Evolutionary conservation across 306 rosid genomes (phyloP), one percentile per base, ranked within the genome.

Genomic region (Alnus glutinosa): DNA sequence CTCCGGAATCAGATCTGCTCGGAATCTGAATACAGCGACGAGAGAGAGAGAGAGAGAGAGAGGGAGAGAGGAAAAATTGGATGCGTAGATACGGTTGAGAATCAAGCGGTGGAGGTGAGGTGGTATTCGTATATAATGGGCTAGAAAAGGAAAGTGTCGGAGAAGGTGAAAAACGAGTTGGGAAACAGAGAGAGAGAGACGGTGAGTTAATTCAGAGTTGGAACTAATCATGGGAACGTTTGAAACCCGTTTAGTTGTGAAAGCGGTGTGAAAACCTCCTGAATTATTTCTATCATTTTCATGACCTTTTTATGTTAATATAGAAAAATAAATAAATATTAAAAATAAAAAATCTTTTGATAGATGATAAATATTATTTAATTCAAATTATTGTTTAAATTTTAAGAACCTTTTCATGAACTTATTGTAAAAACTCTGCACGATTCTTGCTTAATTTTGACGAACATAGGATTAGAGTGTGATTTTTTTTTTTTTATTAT

Each of bases 1-100:
- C 83, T 83, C 75, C 23, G 34, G 54, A 37, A 52, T 30, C 70
- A 74, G 87, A 85, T 88, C 86, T 55, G 72, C 59, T 78, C 86
- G 70, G 71, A 74, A 18, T 32, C 42, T 1, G 66, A 73, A 74
- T 12, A 42, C 5, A 5, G 46, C 46, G 10, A 8, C 13, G 18
- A 2, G 12, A 19, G 51, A 6, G 50, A 36, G 16, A 67, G 66
- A 9, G 6, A 13, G 15, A 1, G 10, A n/a, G 51, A 5, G 50
- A 67, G 58, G 73, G 58, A 70, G 6, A 78, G 50, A 62, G 55
- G 13, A 37, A 54, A 64, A 48, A 51, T 62, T 57, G 70, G 49
- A 36, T 46, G 3, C 7, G 61, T 16, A 1, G 5, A 4, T 64
- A 14, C 14, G n/a, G n/a, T 12, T 34, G 70, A 15, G 70, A 36